These are phyloP conservation scores for Epichloe elymi DNA, from an alignment of 2,329 filamentous ascomycete species.

Conservation along the genomic window DNA sequence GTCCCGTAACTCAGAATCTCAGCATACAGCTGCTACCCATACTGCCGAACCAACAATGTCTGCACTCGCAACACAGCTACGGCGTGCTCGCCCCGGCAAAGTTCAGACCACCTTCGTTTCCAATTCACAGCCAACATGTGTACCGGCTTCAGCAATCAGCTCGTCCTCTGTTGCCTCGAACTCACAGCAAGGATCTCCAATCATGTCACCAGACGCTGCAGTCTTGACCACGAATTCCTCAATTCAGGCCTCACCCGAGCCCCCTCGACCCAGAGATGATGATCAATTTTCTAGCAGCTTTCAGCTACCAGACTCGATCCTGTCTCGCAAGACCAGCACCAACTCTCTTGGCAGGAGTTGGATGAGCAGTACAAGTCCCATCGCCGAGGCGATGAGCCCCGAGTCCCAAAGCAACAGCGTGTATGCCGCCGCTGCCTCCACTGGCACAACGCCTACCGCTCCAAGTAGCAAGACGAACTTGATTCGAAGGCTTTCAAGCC, in stretches of 20 bases:
- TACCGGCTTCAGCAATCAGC: conserved; percentile 41
- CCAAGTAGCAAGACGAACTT: conserved; percentile 32
- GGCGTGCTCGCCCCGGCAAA: conserved; percentile 31
- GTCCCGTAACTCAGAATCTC: conserved; percentile 12
- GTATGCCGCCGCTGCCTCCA: background rate
- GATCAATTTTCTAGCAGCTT: conserved; percentile 42
- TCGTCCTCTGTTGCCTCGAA: conserved; percentile 42
- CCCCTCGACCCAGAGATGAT: conserved; percentile 39
- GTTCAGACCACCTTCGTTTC: conserved; percentile 33
- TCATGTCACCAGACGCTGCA: conserved; percentile 40
- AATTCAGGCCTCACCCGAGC: conserved; percentile 54
- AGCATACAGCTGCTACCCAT: conserved; percentile 11
- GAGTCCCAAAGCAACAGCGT: conserved; percentile 11
- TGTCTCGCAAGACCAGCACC: conserved; percentile 44
- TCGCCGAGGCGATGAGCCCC: conserved; percentile 26
- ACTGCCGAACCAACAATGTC: conserved; percentile 26
- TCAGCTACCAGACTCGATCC: conserved; percentile 60
- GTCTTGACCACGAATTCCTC: conserved; percentile 47
- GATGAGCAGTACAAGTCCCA: conserved; percentile 42
- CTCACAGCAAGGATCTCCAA: conserved; percentile 41
- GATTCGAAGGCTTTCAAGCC: conserved; percentile 75
- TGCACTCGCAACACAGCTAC: conserved; percentile 25
- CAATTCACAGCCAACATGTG: conserved; percentile 5
- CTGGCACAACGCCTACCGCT: conserved; percentile 3
- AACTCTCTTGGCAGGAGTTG: conserved; percentile 52